Conservation (phyloP, 1,284 basidiomycete genomes). For the Bjerkandera adusta region DNA sequence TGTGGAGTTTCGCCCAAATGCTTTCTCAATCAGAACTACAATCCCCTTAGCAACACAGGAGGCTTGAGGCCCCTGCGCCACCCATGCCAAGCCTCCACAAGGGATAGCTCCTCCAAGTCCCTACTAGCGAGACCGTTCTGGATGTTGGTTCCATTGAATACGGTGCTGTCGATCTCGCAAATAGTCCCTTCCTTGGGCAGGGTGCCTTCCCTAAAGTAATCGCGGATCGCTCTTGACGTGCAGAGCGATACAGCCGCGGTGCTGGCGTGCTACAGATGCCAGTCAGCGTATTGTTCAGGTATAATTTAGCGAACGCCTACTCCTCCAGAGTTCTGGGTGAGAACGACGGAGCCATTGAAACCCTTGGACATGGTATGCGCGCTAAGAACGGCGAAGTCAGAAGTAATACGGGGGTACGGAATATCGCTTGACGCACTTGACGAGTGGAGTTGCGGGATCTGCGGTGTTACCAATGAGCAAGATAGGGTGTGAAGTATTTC, state of each 20-base stretch:
- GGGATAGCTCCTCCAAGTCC: too few species aligned
- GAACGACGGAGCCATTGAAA: conserved; percentile 10
- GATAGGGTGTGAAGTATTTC: conserved; percentile 13
- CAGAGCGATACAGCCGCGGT: background rate
- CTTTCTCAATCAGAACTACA: too few species aligned
- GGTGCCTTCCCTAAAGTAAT: conserved; percentile 12
- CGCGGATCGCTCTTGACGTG: conserved; percentile 4
- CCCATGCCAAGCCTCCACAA: too few species aligned
- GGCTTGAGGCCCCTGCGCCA: too few species aligned
- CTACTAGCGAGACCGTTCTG: too few species aligned
- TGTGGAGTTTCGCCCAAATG: too few species aligned
- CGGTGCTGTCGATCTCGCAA: conserved; percentile 3
- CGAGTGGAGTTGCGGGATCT: conserved; percentile 17
- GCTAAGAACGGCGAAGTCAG: background rate
- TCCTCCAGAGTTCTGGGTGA: conserved; percentile 9
- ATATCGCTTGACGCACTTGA: conserved; percentile 1
- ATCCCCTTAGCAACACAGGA: too few species aligned
- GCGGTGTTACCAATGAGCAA: conserved; percentile 17
- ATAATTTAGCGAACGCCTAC: background rate
- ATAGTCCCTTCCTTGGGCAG: conserved; percentile 8
- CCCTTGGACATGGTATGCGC: conserved; percentile 4
- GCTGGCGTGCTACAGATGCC: background rate
- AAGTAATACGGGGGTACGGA: background rate
- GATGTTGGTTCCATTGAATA: background rate
- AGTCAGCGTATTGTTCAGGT: background rate